Conservation (phyloP, 345 rosid genomes). For the Noccaea bulbosa region DNA sequence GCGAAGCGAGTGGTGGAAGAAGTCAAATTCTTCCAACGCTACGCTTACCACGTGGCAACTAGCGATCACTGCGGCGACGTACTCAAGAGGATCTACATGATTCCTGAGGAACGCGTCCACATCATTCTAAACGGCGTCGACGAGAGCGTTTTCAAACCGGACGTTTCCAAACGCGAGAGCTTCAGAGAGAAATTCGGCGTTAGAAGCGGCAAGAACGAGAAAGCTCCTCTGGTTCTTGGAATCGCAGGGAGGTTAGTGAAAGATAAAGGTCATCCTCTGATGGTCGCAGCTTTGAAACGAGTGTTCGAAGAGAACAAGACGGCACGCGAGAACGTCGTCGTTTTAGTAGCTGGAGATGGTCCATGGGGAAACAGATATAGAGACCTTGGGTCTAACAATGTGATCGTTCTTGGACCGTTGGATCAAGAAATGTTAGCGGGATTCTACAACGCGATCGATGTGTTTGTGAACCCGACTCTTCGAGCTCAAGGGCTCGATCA, state of each 20-base stretch:
- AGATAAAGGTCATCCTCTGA: constrained; percentile 85
- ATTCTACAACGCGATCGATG: constrained; percentile 81
- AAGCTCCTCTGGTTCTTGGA: constrained; percentile 58
- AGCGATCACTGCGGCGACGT: constrained; percentile 94
- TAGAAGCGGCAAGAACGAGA: constrained; percentile 37
- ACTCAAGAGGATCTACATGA: constrained; percentile 86
- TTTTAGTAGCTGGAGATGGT: constrained; percentile 92
- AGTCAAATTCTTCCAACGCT: constrained; percentile 81
- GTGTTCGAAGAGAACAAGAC: constrained; percentile 55
- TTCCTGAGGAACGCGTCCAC: constrained; percentile 90
- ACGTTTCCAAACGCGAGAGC: constrained; percentile 51
- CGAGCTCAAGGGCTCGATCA: constrained; percentile 95
- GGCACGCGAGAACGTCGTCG: constrained; percentile 51
- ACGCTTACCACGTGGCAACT: constrained; percentile 89
- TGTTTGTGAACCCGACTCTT: constrained; percentile 84
- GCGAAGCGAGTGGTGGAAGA: constrained; percentile 69
- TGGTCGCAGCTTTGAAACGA: constrained; percentile 75
- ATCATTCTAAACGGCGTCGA: constrained; percentile 86
- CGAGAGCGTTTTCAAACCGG: constrained; percentile 68
- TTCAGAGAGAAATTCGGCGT: constrained; percentile 63
- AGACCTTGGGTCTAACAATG: constrained; percentile 62
- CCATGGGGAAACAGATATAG: constrained; percentile 88
- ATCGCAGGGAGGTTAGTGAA: constrained; percentile 90
- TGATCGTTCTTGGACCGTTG: constrained; percentile 76
- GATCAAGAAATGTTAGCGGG: constrained; percentile 73